phyloP scores from a whole-genome alignment of 257 asterid genomes.

The Solanum gracilifrons region DNA sequence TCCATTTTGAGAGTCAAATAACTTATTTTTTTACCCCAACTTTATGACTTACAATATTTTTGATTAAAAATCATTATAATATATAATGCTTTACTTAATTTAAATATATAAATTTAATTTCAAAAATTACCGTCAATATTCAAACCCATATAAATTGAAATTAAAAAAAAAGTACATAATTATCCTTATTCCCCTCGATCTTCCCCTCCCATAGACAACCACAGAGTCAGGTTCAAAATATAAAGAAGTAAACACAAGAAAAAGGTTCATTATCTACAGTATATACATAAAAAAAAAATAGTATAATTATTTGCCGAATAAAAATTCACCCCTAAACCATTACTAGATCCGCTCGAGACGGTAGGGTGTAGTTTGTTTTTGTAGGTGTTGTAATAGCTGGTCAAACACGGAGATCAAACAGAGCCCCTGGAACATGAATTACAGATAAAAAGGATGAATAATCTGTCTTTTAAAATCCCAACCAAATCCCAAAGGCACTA shows the following conservation, averaged over 20 bases:
- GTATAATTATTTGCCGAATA: neutral
- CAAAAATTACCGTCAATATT: neutral
- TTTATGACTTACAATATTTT: neutral
- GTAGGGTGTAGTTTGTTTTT: neutral
- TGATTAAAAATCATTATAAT: neutral
- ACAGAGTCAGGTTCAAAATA: neutral
- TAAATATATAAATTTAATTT: neutral
- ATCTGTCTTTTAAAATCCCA: neutral
- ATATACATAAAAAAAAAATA: too few relatives aligned
- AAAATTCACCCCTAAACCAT: neutral
- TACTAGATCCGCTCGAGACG: neutral
- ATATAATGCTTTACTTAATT: neutral
- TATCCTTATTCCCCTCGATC: neutral
- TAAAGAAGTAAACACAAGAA: neutral
- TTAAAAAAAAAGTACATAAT: neutral
- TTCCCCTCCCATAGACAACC: neutral
- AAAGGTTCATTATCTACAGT: neutral
- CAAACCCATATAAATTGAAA: neutral
- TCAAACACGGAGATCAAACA: conserved; percentile 49
- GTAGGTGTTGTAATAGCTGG: conserved; percentile 12
- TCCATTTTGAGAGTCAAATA: neutral
- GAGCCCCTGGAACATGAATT: neutral
- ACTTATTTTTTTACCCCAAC: neutral
- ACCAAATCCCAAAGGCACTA: neutral
- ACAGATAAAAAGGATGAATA: neutral